These are phyloP conservation scores for Multifurca ochricompacta DNA, from an alignment of 768 basidiomycete species.

Conservation along the genomic window DNA sequence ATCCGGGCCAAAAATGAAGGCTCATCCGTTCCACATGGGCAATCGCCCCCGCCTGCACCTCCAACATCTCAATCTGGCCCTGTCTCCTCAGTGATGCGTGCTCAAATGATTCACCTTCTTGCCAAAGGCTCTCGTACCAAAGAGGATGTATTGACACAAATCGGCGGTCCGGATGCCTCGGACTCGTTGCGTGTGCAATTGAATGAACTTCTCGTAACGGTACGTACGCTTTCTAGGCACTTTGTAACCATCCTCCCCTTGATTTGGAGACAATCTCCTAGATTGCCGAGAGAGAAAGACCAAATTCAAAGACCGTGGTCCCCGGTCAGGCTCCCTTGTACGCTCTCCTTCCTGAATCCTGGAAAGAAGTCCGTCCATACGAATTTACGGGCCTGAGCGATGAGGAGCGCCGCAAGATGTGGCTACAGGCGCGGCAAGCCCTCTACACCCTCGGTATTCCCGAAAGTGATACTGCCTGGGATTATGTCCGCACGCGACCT, in stretches of 20 bases:
- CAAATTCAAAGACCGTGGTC: neutral
- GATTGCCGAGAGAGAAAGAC: conserved; percentile 16
- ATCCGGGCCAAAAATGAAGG: conserved; percentile 21
- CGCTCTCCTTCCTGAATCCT: conserved; percentile 47
- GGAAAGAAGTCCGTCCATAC: conserved; percentile 65
- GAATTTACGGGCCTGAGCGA: conserved; percentile 48
- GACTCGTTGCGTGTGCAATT: conserved; percentile 35
- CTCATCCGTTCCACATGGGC: conserved; percentile 27
- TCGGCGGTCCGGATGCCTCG: conserved; percentile 37
- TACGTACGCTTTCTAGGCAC: conserved; percentile 25
- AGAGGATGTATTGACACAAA: conserved; percentile 33
- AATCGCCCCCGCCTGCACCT: conserved; percentile 24
- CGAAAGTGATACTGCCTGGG: conserved; percentile 57
- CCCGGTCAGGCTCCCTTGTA: conserved; percentile 29
- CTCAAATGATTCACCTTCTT: conserved; percentile 46
- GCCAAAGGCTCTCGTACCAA: conserved; percentile 42
- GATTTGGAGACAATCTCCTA: neutral
- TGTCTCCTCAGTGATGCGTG: conserved; percentile 24
- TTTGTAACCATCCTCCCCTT: neutral
- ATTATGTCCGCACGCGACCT: conserved; percentile 32
- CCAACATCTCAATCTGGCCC: conserved; percentile 9
- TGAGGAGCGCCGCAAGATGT: conserved; percentile 40
- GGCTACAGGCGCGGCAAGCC: conserved; percentile 42
- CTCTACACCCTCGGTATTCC: conserved; percentile 47
- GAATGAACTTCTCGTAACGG: conserved; percentile 43